Evolutionary conservation across 108 stramenopile genomes (phyloP).

Genomic region (Poteriospumella lacustris): DNA sequence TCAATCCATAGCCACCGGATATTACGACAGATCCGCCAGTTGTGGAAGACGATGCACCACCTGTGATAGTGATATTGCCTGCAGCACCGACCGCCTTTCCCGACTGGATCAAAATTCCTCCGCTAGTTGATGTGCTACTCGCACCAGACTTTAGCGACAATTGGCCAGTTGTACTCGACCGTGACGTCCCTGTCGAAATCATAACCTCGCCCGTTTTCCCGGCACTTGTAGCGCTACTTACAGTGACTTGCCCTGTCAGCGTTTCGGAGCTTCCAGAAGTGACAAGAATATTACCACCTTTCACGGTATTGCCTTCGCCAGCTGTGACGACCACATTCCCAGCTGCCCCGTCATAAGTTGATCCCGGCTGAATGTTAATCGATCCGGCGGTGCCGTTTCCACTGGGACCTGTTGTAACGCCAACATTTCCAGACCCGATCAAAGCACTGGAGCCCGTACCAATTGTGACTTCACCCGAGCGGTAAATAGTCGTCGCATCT

Average conservation of each 20-base stretch:
- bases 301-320: background rate
- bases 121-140: background rate
- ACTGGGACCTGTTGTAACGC: background rate
- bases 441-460: too few species aligned
- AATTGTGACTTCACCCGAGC: background rate
- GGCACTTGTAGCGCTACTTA: background rate
- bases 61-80: background rate
- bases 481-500: too few species aligned
- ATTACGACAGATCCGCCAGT: background rate
- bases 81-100: background rate
- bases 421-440: background rate
- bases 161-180: background rate
- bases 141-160: too few species aligned
- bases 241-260: background rate
- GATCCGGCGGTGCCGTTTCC: background rate
- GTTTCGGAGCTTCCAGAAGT: background rate
- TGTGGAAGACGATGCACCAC: background rate
- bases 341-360: too few species aligned
- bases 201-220: background rate
- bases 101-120: background rate
- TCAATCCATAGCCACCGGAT: background rate
- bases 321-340: too few species aligned
- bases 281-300: background rate
- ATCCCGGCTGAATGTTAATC: background rate
- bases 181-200: too few species aligned